These are phyloP conservation scores for Colletotrichum sp. DNA, from an alignment of 2,329 filamentous ascomycete species.

Conservation along the genomic window DNA sequence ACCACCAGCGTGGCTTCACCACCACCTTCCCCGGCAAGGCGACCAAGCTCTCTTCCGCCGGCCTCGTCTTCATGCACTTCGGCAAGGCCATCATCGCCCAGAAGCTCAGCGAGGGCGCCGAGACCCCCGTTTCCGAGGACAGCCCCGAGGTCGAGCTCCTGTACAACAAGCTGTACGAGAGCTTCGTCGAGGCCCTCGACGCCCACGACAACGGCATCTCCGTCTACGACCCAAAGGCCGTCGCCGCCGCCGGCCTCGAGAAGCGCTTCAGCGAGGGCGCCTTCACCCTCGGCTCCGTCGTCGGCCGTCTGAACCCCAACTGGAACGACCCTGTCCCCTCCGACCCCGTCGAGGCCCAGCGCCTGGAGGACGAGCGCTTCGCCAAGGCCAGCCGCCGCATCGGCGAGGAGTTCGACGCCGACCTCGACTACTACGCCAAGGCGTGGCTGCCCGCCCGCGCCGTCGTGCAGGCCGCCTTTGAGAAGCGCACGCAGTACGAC, in stretches of 20 bases:
- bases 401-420: conserved; percentile 85
- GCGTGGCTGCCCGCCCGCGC: conserved; percentile 89
- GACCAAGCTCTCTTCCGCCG: conserved; percentile 93
- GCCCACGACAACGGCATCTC: conserved; percentile 97
- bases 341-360: conserved; percentile 66
- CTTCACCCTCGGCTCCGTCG: conserved; percentile 84
- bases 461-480: conserved; percentile 79
- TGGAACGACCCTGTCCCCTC: conserved; percentile 71
- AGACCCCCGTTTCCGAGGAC: conserved; percentile 55
- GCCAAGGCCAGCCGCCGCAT: conserved; percentile 79
- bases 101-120: conserved; percentile 52
- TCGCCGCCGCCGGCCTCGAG: conserved; percentile 74
- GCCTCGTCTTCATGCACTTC: conserved; percentile 95
- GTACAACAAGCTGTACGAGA: conserved; percentile 88
- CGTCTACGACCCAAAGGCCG: conserved; percentile 73
- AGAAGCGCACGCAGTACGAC: conserved; percentile 70
- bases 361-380: conserved; percentile 83
- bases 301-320: conserved; percentile 79
- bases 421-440: conserved; percentile 75
- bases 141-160: conserved; percentile 74
- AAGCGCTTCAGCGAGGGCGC: conserved; percentile 85
- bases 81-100: conserved; percentile 81
- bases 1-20: conserved; percentile 92
- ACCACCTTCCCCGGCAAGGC: conserved; percentile 82
- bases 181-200: conserved; percentile 94